Evolutionary conservation across 31 red algal genomes (phyloP).

Genomic region (Pterothamnion heteromorphum): DNA sequence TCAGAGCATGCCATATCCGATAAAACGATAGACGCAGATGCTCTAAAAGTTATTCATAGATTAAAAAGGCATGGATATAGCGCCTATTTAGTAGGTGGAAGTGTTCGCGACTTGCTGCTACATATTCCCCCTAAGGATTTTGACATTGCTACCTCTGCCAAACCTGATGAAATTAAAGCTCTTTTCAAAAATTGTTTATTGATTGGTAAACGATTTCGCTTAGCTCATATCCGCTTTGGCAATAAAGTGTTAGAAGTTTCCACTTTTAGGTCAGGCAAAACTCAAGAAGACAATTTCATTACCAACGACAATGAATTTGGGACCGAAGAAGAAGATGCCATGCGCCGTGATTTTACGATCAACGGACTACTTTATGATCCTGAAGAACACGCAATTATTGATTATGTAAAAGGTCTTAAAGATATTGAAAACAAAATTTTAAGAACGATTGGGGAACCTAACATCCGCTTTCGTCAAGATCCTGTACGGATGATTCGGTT

Average conservation of each 20-base stretch:
- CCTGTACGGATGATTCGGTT: not conserved
- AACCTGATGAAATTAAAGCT: not conserved
- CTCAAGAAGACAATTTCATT: not conserved
- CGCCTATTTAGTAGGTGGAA: not conserved
- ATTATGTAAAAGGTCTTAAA: not conserved
- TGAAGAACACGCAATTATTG: not conserved
- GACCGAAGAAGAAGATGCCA: not conserved
- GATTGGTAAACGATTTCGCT: not conserved
- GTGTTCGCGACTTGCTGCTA: constrained; percentile 4
- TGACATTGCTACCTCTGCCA: not conserved
- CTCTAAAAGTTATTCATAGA: not conserved
- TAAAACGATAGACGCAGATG: not conserved
- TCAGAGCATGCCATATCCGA: not conserved
- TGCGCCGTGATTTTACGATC: constrained; percentile 10
- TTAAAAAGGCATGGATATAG: not conserved
- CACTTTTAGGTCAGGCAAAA: not conserved
- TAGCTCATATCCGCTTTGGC: not conserved
- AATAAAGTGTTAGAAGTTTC: not conserved
- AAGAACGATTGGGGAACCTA: not conserved
- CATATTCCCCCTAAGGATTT: not conserved
- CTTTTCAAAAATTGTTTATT: not conserved
- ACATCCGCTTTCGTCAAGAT: not conserved
- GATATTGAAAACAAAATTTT: not conserved
- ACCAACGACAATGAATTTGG: not conserved
- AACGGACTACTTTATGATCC: not conserved